Conservation (phyloP, 2,329 filamentous ascomycete genomes). For the Ascochyta viciae-villosae region DNA sequence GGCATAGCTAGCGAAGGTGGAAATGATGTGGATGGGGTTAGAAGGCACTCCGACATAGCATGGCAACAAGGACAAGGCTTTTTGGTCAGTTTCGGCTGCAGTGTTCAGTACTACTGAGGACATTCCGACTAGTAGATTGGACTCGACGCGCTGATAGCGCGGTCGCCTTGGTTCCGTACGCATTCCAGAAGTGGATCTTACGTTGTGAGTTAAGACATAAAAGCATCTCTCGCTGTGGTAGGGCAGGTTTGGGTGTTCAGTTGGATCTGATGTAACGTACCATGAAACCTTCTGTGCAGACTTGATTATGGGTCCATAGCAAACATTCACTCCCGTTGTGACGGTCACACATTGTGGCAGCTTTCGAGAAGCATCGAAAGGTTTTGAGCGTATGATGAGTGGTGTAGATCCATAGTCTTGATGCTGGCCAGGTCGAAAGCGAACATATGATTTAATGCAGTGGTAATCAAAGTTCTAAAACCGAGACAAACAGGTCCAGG, state of each 20-base stretch:
- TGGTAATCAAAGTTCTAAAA: too few species aligned
- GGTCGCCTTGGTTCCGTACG: neutral
- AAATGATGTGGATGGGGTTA: slow-evolving; percentile 7
- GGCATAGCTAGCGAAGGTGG: slow-evolving; percentile 14
- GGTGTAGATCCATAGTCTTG: neutral
- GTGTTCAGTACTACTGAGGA: slow-evolving; percentile 1
- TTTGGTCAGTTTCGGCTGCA: neutral
- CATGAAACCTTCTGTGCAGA: neutral
- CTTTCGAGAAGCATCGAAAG: neutral
- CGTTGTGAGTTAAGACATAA: slow-evolving; percentile 1
- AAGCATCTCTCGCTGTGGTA: neutral
- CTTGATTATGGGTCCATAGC: neutral
- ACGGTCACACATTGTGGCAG: neutral
- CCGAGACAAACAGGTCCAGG: too few species aligned
- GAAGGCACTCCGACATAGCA: neutral
- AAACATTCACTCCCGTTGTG: neutral
- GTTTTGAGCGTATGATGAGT: too few species aligned
- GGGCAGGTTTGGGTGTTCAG: slow-evolving; percentile 4
- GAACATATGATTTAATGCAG: too few species aligned
- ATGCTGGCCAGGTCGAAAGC: neutral
- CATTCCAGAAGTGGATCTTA: slow-evolving; percentile 7
- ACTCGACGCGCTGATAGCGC: neutral
- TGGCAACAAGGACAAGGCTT: neutral
- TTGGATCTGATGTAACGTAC: slow-evolving; percentile 3
- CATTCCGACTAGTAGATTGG: neutral